Evolutionary conservation across 768 basidiomycete genomes (phyloP), one percentile per base, ranked within the genome.

Genomic region (Suillus weaverae): DNA sequence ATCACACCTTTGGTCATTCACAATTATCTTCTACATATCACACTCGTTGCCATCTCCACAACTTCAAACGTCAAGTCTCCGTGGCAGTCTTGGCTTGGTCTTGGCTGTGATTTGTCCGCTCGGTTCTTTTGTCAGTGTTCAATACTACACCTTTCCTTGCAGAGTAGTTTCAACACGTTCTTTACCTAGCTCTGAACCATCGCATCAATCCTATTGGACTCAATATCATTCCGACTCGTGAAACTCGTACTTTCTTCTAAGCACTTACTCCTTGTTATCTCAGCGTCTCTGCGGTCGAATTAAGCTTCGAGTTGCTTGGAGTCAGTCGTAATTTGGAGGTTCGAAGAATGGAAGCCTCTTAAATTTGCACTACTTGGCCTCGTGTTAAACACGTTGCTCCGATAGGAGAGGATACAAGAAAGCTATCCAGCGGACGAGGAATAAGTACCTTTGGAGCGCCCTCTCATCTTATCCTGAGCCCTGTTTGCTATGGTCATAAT

Each of bases 401-500:
- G 57, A 59, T 59, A 59, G 9, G 10, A 59, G 39, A 26, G 38
- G 57, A 59, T 41, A 59, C 14, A 30, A 59, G 57, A 30, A 20
- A 30, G 26, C 57, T 41, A 32, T 9, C 6, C 7, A 39, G 22
- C 36, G 22, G 56, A 39, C 36, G 9, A 22, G 38, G 36, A 38
- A 57, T 26, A 26, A 57, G 56, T 38, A 26, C 56, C 11, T 48
- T 33, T 54, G 33, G 3, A 33, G 32, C 35, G 5, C 33, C 9
- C 39, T 41, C 16, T 59, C 38, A 18, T 39, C 22, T 39, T 30
- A 1, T 59, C 57, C 57, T 51, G 16, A 30, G 16, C 32, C 50
- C 50, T 59, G 5, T 59, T 59, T 30, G 5, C 20, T 39, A 64
- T 62, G 43, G 51, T 41, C 36, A 41, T 20, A 53, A 77, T 79